A percentile compares a stretch with the other conserved stretches of the same genome.
phyloP scores from a whole-genome alignment of 2,329 filamentous ascomycete genomes.

The Alternaria sp. region DNA sequence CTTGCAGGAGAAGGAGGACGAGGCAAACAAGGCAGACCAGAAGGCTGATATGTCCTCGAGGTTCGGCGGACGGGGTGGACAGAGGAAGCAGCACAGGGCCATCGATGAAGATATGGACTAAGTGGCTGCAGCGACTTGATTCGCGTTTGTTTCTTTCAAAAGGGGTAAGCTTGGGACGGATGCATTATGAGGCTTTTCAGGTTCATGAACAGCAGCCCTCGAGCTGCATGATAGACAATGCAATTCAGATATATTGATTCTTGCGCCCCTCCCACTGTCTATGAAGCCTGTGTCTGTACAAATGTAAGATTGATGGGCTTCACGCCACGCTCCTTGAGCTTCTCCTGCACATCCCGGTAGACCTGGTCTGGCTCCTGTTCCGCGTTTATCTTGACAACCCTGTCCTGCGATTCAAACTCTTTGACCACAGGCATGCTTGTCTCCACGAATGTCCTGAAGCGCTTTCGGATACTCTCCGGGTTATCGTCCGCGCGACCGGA shows the following conservation, averaged over 20 bases:
- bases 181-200: conserved; percentile 43
- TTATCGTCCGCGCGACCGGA: conserved; percentile 94
- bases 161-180: conserved; percentile 34
- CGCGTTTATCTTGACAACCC: conserved; percentile 83
- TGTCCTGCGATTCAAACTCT: conserved; percentile 77
- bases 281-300: conserved; percentile 36
- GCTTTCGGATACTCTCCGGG: conserved; percentile 92
- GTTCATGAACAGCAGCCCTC: conserved; percentile 40
- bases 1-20: conserved; percentile 78
- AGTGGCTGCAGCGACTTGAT: conserved; percentile 18
- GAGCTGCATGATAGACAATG: conserved; percentile 47
- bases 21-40: conserved; percentile 74
- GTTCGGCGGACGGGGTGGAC: conserved; percentile 35
- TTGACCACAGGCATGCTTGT: conserved; percentile 98
- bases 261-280: conserved; percentile 2
- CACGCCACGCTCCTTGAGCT: conserved; percentile 46
- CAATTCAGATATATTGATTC: conserved; percentile 31
- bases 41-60: conserved; percentile 60
- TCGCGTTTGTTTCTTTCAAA: conserved; percentile 30
- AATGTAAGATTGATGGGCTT: conserved; percentile 44
- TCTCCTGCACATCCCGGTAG: conserved; percentile 61
- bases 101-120: conserved; percentile 51
- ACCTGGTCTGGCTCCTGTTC: conserved; percentile 72
- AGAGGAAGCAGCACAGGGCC: conserved; percentile 43
- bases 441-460: conserved; percentile 92